Conservation (phyloP, 257 asterid genomes). For the Nicotiana paniculata region DNA sequence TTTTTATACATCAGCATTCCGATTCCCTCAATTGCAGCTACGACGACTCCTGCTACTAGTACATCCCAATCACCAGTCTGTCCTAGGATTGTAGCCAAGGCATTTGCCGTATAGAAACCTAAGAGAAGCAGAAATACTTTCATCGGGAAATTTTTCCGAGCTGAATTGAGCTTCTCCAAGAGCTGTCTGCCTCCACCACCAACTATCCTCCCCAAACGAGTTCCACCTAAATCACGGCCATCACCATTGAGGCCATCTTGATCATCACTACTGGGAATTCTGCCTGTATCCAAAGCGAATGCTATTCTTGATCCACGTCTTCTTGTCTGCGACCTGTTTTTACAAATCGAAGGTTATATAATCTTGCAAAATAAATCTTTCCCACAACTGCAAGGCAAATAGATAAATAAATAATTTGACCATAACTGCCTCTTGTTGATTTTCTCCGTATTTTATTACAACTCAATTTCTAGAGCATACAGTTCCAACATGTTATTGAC, state of each 20-base stretch:
- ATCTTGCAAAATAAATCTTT: background rate
- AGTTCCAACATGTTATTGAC: background rate
- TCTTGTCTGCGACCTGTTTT: conserved; percentile 28
- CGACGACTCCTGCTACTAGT: conserved; percentile 84
- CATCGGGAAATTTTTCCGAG: conserved; percentile 74
- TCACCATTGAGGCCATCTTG: conserved; percentile 39
- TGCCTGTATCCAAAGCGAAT: conserved; percentile 69
- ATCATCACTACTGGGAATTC: conserved; percentile 46
- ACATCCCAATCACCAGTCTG: conserved; percentile 99
- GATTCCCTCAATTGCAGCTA: conserved; percentile 93
- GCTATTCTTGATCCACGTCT: conserved; percentile 34
- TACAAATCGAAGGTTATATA: conserved; percentile 6
- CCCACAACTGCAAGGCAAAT: background rate
- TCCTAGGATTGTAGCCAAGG: conserved; percentile 87
- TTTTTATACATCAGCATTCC: conserved; percentile 92
- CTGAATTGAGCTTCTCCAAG: conserved; percentile 67
- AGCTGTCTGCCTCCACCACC: conserved; percentile 75
- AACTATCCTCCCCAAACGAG: conserved; percentile 90
- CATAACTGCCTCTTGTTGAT: background rate
- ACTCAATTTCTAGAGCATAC: background rate
- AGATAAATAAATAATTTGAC: background rate
- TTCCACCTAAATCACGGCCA: conserved; percentile 50
- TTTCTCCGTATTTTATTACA: background rate
- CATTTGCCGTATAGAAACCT: conserved; percentile 94
- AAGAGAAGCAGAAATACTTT: conserved; percentile 85